Conservation (phyloP, 257 asterid genomes). For the Craterostigma plantagineum region DNA sequence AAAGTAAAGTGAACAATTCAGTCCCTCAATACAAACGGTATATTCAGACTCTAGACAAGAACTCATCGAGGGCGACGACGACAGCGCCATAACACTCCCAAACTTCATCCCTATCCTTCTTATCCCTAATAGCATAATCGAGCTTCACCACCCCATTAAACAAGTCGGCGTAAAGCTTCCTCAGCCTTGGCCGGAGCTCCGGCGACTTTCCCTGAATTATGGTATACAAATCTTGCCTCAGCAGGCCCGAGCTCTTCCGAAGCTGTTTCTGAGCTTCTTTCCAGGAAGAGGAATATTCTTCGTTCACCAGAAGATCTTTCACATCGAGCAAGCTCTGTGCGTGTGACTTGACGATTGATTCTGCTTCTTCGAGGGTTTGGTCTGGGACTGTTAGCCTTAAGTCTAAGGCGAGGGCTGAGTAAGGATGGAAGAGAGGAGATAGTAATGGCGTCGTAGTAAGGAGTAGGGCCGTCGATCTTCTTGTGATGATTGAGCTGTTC, state of each 20-base stretch:
- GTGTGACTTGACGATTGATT: background rate
- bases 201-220: constrained; percentile 1
- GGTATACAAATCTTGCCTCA: background rate
- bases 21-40: background rate
- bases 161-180: constrained; percentile 1
- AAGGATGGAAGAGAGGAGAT: background rate
- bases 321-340: background rate
- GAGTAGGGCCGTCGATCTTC: too few species aligned
- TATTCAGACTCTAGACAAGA: background rate
- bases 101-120: background rate
- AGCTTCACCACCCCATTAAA: background rate
- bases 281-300: background rate
- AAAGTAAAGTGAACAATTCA: too few species aligned
- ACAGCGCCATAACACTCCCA: background rate
- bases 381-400: background rate
- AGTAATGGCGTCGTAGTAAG: too few species aligned
- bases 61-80: background rate
- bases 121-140: background rate
- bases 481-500: too few species aligned
- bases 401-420: background rate
- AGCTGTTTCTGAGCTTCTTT: constrained; percentile 1
- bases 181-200: constrained; percentile 1
- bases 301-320: background rate
- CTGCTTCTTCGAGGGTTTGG: constrained; percentile 1
- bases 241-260: background rate